phyloP scores from a whole-genome alignment of 2,329 filamentous ascomycete genomes.

The Clonostachys chloroleuca region DNA sequence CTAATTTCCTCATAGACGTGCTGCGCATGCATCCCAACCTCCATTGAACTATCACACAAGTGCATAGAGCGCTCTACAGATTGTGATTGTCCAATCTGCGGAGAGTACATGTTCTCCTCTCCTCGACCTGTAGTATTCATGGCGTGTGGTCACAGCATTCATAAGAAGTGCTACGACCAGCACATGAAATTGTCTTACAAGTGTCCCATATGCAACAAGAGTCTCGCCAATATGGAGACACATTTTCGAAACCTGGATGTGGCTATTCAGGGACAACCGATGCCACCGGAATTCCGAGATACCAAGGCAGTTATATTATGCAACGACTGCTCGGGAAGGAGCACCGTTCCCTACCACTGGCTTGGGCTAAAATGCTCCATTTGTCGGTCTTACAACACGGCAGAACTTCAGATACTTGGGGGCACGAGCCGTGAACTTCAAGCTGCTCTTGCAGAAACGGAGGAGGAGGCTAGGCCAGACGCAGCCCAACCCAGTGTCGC shows the following conservation, averaged over 20 bases:
- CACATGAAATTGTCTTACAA: conserved; percentile 90
- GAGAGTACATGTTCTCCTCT: conserved; percentile 94
- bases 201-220: conserved; percentile 95
- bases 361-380: conserved; percentile 83
- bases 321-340: conserved; percentile 91
- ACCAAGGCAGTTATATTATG: conserved; percentile 83
- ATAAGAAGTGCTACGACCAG: conserved; percentile 81
- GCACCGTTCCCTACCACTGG: conserved; percentile 88
- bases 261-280: conserved; percentile 83
- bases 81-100: conserved; percentile 94
- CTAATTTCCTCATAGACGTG: conserved; percentile 56
- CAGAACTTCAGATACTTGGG: conserved; percentile 57
- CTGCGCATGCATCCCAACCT: conserved; percentile 89
- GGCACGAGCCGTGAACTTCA: conserved; percentile 19
- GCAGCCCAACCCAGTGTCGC: neutral
- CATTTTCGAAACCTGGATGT: conserved; percentile 89
- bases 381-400: conserved; percentile 67
- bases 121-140: conserved; percentile 87
- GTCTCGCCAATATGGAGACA: conserved; percentile 94
- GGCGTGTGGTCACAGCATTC: conserved; percentile 93
- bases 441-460: conserved; percentile 13
- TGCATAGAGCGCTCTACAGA: conserved; percentile 94
- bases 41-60: conserved; percentile 78
- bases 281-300: conserved; percentile 79
- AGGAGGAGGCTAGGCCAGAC: conserved; percentile 1